Percentiles rank a stretch among this genome's conserved stretches.
Conservation (phyloP, 1,284 basidiomycete species). For the Cystobasidium slooffiae region DNA sequence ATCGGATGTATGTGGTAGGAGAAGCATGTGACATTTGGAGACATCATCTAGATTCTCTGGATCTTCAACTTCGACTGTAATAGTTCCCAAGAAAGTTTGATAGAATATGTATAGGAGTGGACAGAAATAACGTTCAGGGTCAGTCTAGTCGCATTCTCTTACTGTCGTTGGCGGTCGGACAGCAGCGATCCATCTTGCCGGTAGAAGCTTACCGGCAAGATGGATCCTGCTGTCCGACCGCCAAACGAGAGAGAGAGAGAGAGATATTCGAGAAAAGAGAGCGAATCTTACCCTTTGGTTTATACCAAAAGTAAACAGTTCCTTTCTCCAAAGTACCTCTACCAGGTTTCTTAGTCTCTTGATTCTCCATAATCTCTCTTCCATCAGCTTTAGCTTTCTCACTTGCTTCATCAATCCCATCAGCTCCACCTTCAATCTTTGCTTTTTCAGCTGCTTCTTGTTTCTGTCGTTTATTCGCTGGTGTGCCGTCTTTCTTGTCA, state of each 20-base stretch:
- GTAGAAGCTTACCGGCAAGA: background rate
- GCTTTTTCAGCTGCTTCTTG: slow-evolving; percentile 27
- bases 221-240: background rate
- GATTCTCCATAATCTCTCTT: slow-evolving; percentile 27
- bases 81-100: background rate
- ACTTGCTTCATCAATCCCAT: slow-evolving; percentile 24
- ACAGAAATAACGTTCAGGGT: no score
- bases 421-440: slow-evolving; percentile 30
- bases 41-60: slow-evolving; percentile 66
- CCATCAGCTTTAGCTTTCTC: slow-evolving; percentile 39
- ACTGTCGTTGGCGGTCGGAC: no score
- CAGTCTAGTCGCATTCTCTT: no score
- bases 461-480: slow-evolving; percentile 35
- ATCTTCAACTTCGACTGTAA: slow-evolving; percentile 60
- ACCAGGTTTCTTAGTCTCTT: slow-evolving; percentile 31
- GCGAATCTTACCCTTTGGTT: slow-evolving; percentile 61
- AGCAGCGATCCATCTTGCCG: no score
- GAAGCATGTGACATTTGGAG: slow-evolving; percentile 63
- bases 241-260: background rate
- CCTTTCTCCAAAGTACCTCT: slow-evolving; percentile 57
- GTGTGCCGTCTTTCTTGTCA: slow-evolving; percentile 27
- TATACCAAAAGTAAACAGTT: slow-evolving; percentile 69
- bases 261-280: background rate
- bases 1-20: slow-evolving; percentile 61
- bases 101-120: background rate